Base-by-base conservation (phyloP, 2,329 filamentous ascomycete genomes). In the Aschersonia sp. region DNA sequence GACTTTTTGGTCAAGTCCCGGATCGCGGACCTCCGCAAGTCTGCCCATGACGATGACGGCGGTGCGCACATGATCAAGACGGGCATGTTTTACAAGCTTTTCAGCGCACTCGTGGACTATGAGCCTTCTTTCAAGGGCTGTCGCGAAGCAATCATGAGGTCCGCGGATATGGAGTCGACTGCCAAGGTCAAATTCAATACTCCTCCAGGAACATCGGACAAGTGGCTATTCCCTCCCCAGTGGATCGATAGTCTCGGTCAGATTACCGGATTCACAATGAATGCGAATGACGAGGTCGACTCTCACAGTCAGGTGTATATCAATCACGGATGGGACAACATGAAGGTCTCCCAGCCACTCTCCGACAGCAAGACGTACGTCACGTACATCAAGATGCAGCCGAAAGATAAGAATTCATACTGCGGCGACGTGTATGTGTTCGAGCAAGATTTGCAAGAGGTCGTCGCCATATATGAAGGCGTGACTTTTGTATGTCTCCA, bases 1-100 rank as follows among this genome's bases (percentile, higher is more conserved):
- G 40, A 49, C 2, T 57, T 88, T 58, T 70, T 87, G 37, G 78
- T 90, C 58, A 76, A 79, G 56, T 72, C 70, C 29, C 76, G 79
- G 48, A 72, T 83, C 47, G 8, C 31, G 4, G 40, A 44, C 6
- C 43, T 44, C 5, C 43, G 43, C 30, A 31, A 45, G 2, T 46
- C 54, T 7, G 51, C 54, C 6, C 46, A 53, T 1, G 37, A 53
- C 5, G 56, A 57, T 5, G 45, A 55, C 22, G 53, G 52, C 1
- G 42, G 40, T 2, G 41, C 35, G 12, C 53, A 55, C 35, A 50
- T 50, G 6, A 43, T 61, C 44, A 54, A 55, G 5, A 51, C 50
- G 11, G 47, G 49, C 12, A 53, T 61, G 40, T 40, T 58, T 5
- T 92, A 92, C 73, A 89, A 88, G 66, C 73, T 78, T 1, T 77